Percentiles rank a stretch among this genome's conserved stretches.
Evolutionary conservation across 2,329 filamentous ascomycete species (phyloP).

Genomic region (Fusarium proliferatum): DNA sequence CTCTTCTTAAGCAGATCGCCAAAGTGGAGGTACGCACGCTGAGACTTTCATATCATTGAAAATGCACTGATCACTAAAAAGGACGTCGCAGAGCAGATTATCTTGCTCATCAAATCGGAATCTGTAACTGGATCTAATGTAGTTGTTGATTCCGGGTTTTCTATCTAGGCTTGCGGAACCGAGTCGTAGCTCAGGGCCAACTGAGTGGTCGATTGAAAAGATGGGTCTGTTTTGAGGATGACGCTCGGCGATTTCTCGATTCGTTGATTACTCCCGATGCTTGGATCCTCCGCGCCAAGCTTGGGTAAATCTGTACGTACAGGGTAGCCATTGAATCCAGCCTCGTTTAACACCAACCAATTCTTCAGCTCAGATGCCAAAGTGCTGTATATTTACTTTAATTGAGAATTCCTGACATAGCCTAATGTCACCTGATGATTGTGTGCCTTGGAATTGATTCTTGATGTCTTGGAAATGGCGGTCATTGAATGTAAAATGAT

Average conservation of each 20-base stretch:
- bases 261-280: background rate
- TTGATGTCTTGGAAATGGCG: background rate
- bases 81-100: conserved; percentile 9
- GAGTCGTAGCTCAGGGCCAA: rapidly evolving
- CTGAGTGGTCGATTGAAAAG: background rate
- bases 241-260: background rate
- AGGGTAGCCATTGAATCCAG: background rate
- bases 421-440: rapidly evolving
- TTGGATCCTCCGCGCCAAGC: background rate
- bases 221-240: too few species aligned
- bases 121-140: conserved; percentile 4
- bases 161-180: background rate
- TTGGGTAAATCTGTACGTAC: too few species aligned
- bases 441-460: background rate
- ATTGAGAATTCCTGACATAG: rapidly evolving
- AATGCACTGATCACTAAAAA: background rate
- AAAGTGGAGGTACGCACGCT: background rate
- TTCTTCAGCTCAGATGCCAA: background rate
- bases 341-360: background rate
- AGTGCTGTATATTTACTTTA: background rate
- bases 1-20: conserved; percentile 2
- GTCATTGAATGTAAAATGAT: rapidly evolving
- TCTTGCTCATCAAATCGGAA: background rate
- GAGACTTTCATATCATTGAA: rapidly evolving
- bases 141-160: conserved; percentile 2